phyloP scores from a whole-genome alignment of 176 grass and related monocot species.

The Cenchrus americanus region DNA sequence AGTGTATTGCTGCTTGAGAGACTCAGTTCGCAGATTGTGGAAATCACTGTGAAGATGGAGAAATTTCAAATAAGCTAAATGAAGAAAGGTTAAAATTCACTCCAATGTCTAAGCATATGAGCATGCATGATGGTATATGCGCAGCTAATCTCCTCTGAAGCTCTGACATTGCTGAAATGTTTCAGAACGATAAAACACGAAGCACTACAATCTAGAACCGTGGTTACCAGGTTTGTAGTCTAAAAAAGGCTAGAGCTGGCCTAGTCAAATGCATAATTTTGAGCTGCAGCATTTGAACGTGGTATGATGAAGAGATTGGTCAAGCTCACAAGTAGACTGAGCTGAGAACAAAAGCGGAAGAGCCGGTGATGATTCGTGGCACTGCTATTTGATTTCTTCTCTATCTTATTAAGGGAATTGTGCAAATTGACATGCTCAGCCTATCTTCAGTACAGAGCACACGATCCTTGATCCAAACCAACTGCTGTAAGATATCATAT shows the following conservation, averaged over 20 bases:
- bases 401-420: background rate
- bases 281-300: background rate
- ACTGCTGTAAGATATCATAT: conserved; percentile 12
- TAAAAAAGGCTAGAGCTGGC: background rate
- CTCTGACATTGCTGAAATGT: background rate
- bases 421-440: background rate
- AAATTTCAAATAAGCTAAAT: conserved; percentile 34
- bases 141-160: background rate
- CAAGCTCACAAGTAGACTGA: background rate
- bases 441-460: conserved; percentile 22
- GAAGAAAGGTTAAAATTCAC: background rate
- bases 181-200: background rate
- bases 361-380: background rate
- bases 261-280: conserved; percentile 25
- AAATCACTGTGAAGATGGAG: conserved; percentile 64
- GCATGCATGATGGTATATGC: background rate
- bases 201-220: conserved; percentile 5
- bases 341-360: background rate
- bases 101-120: conserved; percentile 28
- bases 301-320: conserved; percentile 1
- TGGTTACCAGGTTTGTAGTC: conserved; percentile 2
- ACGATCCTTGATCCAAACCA: background rate
- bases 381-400: background rate
- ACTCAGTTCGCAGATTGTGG: conserved; percentile 85
- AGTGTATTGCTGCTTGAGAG: conserved; percentile 87